Conservation (phyloP, 306 rosid species). For the Cajanus cajan region DNA sequence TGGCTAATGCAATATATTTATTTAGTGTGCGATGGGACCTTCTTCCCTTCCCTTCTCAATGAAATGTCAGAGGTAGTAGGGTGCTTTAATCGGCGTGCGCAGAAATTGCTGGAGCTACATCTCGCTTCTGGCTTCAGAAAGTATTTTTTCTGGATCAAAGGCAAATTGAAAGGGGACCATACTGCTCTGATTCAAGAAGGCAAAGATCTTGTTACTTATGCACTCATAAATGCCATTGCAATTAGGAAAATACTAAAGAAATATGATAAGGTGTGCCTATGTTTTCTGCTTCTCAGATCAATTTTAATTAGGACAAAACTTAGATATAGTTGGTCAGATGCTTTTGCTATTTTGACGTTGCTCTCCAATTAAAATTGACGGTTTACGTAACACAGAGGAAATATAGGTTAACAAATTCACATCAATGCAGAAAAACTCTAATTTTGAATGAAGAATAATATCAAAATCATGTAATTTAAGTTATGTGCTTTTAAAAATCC, state of each 20-base stretch:
- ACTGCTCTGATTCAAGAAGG: conserved; percentile 68
- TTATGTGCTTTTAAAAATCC: background rate
- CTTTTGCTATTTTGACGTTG: background rate
- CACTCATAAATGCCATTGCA: conserved; percentile 80
- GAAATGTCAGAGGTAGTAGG: conserved; percentile 89
- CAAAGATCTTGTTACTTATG: conserved; percentile 82
- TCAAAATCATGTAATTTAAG: background rate
- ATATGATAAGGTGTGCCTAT: conserved; percentile 73
- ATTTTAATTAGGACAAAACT: background rate
- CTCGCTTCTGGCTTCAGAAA: conserved; percentile 83
- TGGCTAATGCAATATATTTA: background rate
- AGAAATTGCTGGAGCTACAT: conserved; percentile 72
- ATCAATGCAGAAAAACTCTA: background rate
- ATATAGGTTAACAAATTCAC: background rate
- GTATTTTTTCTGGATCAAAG: conserved; percentile 70
- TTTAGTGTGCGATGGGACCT: conserved; percentile 89
- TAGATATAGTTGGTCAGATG: background rate
- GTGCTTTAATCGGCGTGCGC: conserved; percentile 79
- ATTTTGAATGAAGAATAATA: background rate
- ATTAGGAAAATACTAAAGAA: conserved; percentile 84
- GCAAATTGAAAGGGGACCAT: conserved; percentile 49
- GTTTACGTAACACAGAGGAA: too few relatives aligned
- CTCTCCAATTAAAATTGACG: background rate
- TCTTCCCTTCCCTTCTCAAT: conserved; percentile 85
- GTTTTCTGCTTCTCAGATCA: background rate